phyloP scores from a whole-genome alignment of 345 rosid genomes.

The Hevea brasiliensis region DNA sequence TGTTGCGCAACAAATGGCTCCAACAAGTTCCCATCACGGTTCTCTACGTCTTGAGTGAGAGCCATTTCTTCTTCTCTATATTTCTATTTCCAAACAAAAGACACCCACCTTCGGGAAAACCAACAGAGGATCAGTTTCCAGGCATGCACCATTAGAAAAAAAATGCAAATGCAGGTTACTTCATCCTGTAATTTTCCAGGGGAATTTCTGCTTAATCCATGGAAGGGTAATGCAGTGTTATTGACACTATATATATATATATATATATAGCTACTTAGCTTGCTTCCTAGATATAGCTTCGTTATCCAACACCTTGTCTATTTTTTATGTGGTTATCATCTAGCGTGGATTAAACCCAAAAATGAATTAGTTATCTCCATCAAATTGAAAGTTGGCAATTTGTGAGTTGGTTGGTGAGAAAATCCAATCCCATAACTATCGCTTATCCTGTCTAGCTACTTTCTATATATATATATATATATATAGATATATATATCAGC shows the following conservation, averaged over 20 bases:
- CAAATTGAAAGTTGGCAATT: background rate
- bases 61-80: constrained; percentile 8
- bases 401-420: background rate
- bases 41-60: background rate
- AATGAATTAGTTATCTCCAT: background rate
- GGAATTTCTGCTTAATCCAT: background rate
- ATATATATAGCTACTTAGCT: background rate
- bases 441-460: background rate
- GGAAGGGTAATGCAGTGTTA: background rate
- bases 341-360: background rate
- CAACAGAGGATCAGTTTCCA: background rate
- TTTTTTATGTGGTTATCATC: background rate
- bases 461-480: background rate
- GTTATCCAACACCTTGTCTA: background rate
- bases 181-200: too few relatives aligned
- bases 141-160: background rate
- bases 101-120: background rate
- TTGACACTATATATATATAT: background rate
- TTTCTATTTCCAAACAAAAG: background rate
- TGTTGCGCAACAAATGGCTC: constrained; percentile 41
- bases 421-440: background rate
- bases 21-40: background rate
- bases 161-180: background rate
- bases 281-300: too few relatives aligned
- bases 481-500: background rate